Evolutionary conservation across 2,329 filamentous ascomycete genomes (phyloP), one percentile per base, ranked within the genome.

Genomic region (Plenodomus biglobosus): DNA sequence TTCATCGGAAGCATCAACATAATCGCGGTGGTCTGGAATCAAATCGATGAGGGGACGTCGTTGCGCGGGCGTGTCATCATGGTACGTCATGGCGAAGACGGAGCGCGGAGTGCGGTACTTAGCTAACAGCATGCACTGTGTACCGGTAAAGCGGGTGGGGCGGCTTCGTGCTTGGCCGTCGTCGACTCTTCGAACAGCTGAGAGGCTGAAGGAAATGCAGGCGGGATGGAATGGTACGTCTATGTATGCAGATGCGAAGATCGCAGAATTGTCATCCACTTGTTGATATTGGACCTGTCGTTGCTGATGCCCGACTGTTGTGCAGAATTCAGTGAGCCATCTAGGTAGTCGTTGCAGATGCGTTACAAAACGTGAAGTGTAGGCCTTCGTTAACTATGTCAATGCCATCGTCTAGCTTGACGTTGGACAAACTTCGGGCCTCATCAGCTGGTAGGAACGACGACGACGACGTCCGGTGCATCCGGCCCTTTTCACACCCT

Each of bases 1-100:
- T 59, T 71, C 69, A 44, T 75, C 72, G 13, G 71, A 68, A 39
- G 72, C 70, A 52, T 71, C 69, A 48, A 70, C 53, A 38, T 62
- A 44, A 38, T 59, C 39, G 46, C 52, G 58, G 40, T 62, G 45
- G 47, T 61, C 49, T 27, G 65, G 61, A 32, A 67, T 66, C 34
- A 61, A 53, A 46, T 69, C 65, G 55, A 70, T 62, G 56, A 69
- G 64, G 30, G 44, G 52, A 20, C 54, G 58, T 36, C 55, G 52
- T 19, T 46, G 45, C 46, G 53, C 52, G 36, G 52, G 45, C 38
- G 48, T 45, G 36, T 60, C 34, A 49, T 63, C 55, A 52, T 54
- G 61, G 56, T 64, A 57, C 50, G 64, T 58, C 65, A 65, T 68
- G 36, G 45, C 22, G 36, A 30, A n/a, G 22, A n/a, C 19, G 15